Evolutionary conservation across 75 land plant genomes (phyloP), one percentile per base, ranked within the genome.

Genomic region (Pseudotsuga menziesii): DNA sequence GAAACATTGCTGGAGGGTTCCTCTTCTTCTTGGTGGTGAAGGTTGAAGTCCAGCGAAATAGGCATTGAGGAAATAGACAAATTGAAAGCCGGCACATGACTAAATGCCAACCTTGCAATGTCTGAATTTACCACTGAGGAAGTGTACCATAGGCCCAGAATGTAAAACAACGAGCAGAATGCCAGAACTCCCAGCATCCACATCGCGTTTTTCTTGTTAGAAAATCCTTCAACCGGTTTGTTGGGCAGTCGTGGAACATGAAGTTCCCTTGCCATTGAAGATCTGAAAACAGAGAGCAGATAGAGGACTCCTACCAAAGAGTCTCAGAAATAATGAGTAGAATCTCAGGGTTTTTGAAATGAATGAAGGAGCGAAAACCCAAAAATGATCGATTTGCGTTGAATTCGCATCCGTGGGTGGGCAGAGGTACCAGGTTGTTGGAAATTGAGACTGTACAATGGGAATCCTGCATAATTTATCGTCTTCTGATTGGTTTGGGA

Each of bases 111-210:
- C 41, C 23, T 69, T 9, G 22, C 48, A 69, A 25, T 44, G 9
- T 8, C 72, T n/a, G 44, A 20, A 39, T 69, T 69, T 39, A 69
- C 0, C 7, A 41, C 2, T 7, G n/a, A 69, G 41, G 25, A 16
- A 35, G 20, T 69, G 60, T 91, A 85, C 84, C 82, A 85, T 59
- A 64, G 14, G 59, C 89, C 89, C 44, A 89, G 80, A 71, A 91
- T 71, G 80, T 89, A 91, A 66, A 81, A 91, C 56, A 87, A 61
- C 75, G 58, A 62, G 72, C 91, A 89, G 71, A 91, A 79, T 76
- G 71, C 78, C 58, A 79, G 14, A 23, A 80, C 29, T 44, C 55
- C 56, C 32, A 83, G 39, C 9, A 82, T 60, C 85, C 85, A 77
- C n/a, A 73, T 73, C 32, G 71, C 8, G 29, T 77, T 69, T 57